These are phyloP conservation scores for Kwoniella botswanensis DNA, from an alignment of 768 basidiomycete genomes.

Conservation along the genomic window DNA sequence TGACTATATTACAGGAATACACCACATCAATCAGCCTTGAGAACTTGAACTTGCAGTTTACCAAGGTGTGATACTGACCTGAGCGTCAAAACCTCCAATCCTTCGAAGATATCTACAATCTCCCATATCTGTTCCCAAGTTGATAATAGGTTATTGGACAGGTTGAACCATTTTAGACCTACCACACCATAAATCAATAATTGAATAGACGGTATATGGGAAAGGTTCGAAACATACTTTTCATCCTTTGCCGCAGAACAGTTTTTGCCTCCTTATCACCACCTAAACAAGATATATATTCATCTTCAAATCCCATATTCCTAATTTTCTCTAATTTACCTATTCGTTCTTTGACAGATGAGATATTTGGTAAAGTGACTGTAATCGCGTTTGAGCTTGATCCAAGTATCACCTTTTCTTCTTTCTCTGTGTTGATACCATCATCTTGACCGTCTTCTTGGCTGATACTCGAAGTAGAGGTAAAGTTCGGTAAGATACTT, in stretches of 20 bases:
- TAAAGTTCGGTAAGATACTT: constrained; percentile 6
- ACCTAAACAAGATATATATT: constrained; percentile 62
- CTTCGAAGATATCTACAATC: constrained; percentile 69
- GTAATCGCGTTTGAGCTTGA: constrained; percentile 81
- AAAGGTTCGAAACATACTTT: constrained; percentile 8
- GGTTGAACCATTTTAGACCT: constrained; percentile 81
- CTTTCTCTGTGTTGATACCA: background rate
- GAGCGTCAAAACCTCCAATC: constrained; percentile 70
- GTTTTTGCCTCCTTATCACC: constrained; percentile 55
- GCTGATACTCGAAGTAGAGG: background rate
- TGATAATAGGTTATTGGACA: constrained; percentile 75
- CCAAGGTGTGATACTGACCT: constrained; percentile 66
- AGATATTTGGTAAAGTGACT: constrained; percentile 82
- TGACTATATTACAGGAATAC: constrained; percentile 14
- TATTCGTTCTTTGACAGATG: constrained; percentile 75
- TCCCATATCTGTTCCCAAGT: constrained; percentile 72
- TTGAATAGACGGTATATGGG: constrained; percentile 5
- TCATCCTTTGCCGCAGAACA: constrained; percentile 28
- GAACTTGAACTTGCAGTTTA: background rate
- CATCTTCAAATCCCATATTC: constrained; percentile 78
- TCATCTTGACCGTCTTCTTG: background rate
- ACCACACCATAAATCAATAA: constrained; percentile 10
- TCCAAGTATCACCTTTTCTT: constrained; percentile 70
- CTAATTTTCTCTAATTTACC: constrained; percentile 70
- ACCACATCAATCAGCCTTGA: background rate